Evolutionary conservation across 192 early-diverging fungal genomes (phyloP), one percentile per base, ranked within the genome.

Genomic region (Gigaspora rosea): DNA sequence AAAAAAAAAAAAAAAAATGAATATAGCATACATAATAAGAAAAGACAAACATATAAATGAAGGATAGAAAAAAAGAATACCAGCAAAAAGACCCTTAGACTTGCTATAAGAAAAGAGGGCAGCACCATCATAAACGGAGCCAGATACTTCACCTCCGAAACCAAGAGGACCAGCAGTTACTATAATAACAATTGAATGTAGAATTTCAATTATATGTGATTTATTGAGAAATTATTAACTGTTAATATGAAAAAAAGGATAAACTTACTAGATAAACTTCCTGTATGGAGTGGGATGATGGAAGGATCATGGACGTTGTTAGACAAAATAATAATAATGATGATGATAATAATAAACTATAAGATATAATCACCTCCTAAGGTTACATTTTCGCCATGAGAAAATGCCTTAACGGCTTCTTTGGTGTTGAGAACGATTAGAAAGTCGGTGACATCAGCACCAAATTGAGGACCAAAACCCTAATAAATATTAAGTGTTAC

Each of bases 371-470:
- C 7, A 41, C 41, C 95, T 27, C 97, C 97, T 13, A 98, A 84
- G 1, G 95, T 97, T 35, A 98, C 79, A 79, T 96, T 94, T 27
- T 94, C 96, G 47, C 90, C 90, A 73, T 93, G 92, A 64, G 86
- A 88, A 80, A 98, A 97, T 8, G 96, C 91, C 79, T 93, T 92
- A 62, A 98, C 95, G 4, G 95, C 95, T 33, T 89, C 90, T 35
- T 88, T 88, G 4, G 91, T 94, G 80, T 95, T 98, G 46, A 98
- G 85, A 33, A 98, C 84, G 78, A 97, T 90, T n/a, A 98, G 90
- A 82, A 94, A 92, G 82, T 98, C 95, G 15, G 97, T 97, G 73
- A 97, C 83, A 76, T 95, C 92, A 8, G 91, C 94, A 61, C 95
- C 96, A 72, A 96, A 90, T 81, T 96, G 90, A 1, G 91, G 91